Evolutionary conservation across 2,329 filamentous ascomycete species (phyloP), one percentile per base, ranked within the genome.

Genomic region (Incumbomyces lentus): DNA sequence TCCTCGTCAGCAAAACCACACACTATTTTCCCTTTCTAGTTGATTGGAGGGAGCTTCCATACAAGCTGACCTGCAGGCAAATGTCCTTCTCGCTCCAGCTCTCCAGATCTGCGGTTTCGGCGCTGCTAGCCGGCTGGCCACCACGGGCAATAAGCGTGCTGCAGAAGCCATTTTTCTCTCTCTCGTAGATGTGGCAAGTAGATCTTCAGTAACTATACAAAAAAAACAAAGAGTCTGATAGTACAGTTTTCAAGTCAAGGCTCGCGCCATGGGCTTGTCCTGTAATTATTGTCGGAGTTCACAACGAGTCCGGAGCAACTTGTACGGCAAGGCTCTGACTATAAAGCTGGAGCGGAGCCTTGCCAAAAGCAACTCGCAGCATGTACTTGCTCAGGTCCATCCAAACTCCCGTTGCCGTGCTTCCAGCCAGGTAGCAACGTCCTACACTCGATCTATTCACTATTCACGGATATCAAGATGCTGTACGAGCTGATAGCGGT

Each of bases 401-500:
- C n/a, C n/a, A n/a, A n/a, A n/a, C n/a, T n/a, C n/a, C n/a, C n/a
- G n/a, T n/a, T n/a, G 18, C 29, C 22, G 6, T 17, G 3, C 17
- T 3, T 17, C 16, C 6, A 3, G 12, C 19, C 36, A 14, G 16
- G 6, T 6, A 18, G 12, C 36, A 14, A 5, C 36, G 36, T 14
- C 36, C 19, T 19, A 3, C 31, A n/a, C 46, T 50, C 45, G 47
- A 49, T 58, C 59, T 60, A 60, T 59, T 59, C 54, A 56, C 22
- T n/a, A 43, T 38, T 47, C 59, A 59, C 60, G 61, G 26, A 10
- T 18, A 14, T 7, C 33, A 59, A 65, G 55, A 95, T 98, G 92
- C 73, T 98, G 70, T 98, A 98, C 75, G 92, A 98, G 73, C 74
- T 96, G 62, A 92, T 98, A 68, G 92, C 86, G 66, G 83, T 95